A percentile compares a stretch with the other conserved stretches of the same genome.
Evolutionary conservation across 257 asterid species (phyloP).

Genomic region (Parsonsia alboflavescens): DNA sequence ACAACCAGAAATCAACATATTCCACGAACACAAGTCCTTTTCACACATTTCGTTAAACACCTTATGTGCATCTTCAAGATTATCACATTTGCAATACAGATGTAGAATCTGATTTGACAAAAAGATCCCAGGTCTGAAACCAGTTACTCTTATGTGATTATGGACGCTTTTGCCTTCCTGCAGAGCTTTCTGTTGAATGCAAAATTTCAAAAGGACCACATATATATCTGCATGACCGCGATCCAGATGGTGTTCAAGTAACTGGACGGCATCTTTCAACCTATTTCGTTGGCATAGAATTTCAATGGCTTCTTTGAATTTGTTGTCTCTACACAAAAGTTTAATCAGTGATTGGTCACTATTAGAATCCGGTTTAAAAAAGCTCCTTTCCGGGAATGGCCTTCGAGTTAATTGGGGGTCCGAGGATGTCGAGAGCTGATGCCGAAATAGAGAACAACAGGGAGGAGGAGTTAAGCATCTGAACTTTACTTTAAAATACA

Average conservation of each 20-base stretch:
- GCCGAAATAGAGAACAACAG: background rate
- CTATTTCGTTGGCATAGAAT: slow-evolving; percentile 5
- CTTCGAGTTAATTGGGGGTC: background rate
- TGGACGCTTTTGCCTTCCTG: slow-evolving; percentile 11
- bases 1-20: slow-evolving; percentile 7
- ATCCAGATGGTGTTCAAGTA: slow-evolving; percentile 4
- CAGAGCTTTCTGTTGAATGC: slow-evolving; percentile 1
- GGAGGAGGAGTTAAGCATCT: background rate
- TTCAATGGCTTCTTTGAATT: slow-evolving; percentile 9
- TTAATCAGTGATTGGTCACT: background rate
- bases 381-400: background rate
- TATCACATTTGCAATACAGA: slow-evolving; percentile 4
- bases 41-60: slow-evolving; percentile 9
- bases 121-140: slow-evolving; percentile 3
- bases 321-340: slow-evolving; percentile 3
- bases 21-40: slow-evolving; percentile 14
- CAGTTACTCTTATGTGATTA: slow-evolving; percentile 1
- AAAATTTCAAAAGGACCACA: slow-evolving; percentile 2
- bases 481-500: slow-evolving; percentile 17
- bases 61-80: slow-evolving; percentile 8
- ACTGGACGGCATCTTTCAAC: slow-evolving; percentile 7
- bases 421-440: background rate
- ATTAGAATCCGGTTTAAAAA: background rate
- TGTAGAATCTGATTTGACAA: slow-evolving; percentile 9
- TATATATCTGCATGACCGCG: slow-evolving; percentile 3